Percentiles rank a stretch among this genome's conserved stretches.
These are phyloP conservation scores for Phialocephala subalpina DNA, from an alignment of 2,329 filamentous ascomycete genomes.

Conservation along the genomic window DNA sequence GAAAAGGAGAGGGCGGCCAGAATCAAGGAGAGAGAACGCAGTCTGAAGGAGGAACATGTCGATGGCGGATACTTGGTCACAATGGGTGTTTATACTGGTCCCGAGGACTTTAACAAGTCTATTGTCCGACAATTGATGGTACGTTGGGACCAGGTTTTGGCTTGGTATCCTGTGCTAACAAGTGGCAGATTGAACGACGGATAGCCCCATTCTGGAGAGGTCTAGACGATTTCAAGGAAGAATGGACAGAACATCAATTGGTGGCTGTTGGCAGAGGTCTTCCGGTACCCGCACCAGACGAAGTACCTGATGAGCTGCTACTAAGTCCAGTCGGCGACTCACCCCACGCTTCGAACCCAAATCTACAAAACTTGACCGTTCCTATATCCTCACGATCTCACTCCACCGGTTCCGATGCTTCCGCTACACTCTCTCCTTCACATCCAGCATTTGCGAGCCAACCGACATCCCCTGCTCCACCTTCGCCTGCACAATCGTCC, in stretches of 20 bases:
- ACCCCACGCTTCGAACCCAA: conserved; percentile 62
- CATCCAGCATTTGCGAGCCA: conserved; percentile 62
- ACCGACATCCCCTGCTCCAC: conserved; percentile 56
- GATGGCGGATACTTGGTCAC: conserved; percentile 96
- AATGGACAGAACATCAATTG: conserved; percentile 96
- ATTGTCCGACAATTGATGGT: conserved; percentile 92
- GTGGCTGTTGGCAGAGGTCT: conserved; percentile 87
- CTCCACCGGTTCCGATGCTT: conserved; percentile 79
- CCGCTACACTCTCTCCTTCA: conserved; percentile 63
- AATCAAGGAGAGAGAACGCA: conserved; percentile 86
- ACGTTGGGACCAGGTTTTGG: conserved; percentile 42
- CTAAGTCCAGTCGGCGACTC: conserved; percentile 55
- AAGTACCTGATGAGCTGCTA: conserved; percentile 74
- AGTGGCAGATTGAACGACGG: conserved; percentile 82
- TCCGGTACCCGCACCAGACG: conserved; percentile 83
- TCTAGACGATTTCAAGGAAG: conserved; percentile 85
- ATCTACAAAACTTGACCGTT: conserved; percentile 77
- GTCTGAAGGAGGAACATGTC: conserved; percentile 89
- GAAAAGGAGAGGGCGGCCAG: conserved; percentile 82
- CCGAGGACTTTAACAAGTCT: conserved; percentile 91
- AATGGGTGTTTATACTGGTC: conserved; percentile 88
- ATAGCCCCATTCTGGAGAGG: conserved; percentile 96
- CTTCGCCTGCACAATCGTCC: conserved; percentile 52
- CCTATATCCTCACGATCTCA: conserved; percentile 81
- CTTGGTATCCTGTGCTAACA: conserved; percentile 27